Percentiles rank a stretch among this genome's conserved stretches.
Evolutionary conservation across 73 alveolate species (phyloP).

Genomic region (Symbiodinium natans): DNA sequence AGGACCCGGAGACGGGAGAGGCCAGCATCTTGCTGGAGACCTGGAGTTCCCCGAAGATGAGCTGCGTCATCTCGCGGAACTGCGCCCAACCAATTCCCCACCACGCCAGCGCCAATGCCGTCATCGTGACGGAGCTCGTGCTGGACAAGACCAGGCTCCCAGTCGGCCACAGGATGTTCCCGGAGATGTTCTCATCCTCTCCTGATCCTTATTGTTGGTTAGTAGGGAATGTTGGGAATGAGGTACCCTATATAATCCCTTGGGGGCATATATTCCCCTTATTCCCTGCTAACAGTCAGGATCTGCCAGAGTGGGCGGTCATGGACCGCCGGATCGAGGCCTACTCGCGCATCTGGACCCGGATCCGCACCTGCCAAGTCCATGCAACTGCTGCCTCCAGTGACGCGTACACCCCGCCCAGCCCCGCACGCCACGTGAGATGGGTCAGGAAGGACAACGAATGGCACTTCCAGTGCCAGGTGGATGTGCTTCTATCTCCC

Average conservation of each 20-base stretch:
- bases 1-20: too few species aligned
- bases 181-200: conserved; percentile 52
- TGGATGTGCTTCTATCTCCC: background rate
- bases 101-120: conserved; percentile 53
- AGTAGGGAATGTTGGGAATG: too few species aligned
- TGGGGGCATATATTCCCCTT: too few species aligned
- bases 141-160: background rate
- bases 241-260: too few species aligned
- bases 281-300: too few species aligned
- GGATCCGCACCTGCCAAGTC: conserved; percentile 50
- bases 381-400: conserved; percentile 34
- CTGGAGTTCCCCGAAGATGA: background rate
- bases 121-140: background rate
- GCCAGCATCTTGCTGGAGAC: background rate
- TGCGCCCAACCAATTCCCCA: conserved; percentile 66
- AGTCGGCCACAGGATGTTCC: conserved; percentile 36
- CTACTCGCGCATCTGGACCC: conserved; percentile 35
- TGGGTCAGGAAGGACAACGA: background rate
- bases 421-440: background rate
- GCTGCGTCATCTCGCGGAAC: conserved; percentile 42
- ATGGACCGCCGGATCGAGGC: background rate
- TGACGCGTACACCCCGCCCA: conserved; percentile 21
- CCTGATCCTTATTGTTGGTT: too few species aligned
- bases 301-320: background rate
- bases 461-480: conserved; percentile 7